A percentile compares a stretch with the other conserved stretches of the same genome.
Evolutionary conservation across 2,329 filamentous ascomycete species (phyloP).

Genomic region (Penicillium sp.): DNA sequence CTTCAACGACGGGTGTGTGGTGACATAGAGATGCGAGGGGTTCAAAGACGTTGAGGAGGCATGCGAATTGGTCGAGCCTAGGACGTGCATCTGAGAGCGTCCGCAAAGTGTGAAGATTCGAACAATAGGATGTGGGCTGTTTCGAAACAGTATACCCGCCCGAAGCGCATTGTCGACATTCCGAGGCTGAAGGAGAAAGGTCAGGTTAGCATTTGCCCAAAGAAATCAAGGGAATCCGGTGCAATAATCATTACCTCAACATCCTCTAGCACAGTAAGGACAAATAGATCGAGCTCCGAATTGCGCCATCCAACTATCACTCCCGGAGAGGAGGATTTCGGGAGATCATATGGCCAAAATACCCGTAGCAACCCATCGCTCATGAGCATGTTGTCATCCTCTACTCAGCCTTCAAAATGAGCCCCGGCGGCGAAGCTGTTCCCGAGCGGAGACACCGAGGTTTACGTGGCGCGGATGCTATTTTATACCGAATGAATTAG

Average conservation of each 20-base stretch:
- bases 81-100: constrained; percentile 77
- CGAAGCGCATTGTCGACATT: constrained; percentile 88
- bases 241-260: constrained; percentile 70
- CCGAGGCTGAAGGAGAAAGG: constrained; percentile 57
- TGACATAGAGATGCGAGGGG: constrained; percentile 70
- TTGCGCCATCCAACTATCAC: constrained; percentile 96
- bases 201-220: constrained; percentile 5
- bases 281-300: constrained; percentile 85
- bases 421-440: constrained; percentile 90
- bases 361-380: constrained; percentile 91
- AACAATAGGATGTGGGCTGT: constrained; percentile 76
- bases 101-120: constrained; percentile 86
- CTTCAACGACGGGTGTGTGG: constrained; percentile 53
- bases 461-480: constrained; percentile 81
- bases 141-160: constrained; percentile 79
- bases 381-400: constrained; percentile 66
- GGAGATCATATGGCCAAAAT: constrained; percentile 94
- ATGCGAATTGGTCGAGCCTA: constrained; percentile 76
- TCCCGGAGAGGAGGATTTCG: constrained; percentile 71
- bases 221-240: neutral
- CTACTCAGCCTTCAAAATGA: constrained; percentile 71
- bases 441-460: constrained; percentile 87
- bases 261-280: constrained; percentile 85
- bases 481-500: constrained; percentile 11
- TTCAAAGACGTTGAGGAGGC: constrained; percentile 59